Base-by-base conservation (phyloP, 768 basidiomycete species). In the Phylloporus sp. region DNA sequence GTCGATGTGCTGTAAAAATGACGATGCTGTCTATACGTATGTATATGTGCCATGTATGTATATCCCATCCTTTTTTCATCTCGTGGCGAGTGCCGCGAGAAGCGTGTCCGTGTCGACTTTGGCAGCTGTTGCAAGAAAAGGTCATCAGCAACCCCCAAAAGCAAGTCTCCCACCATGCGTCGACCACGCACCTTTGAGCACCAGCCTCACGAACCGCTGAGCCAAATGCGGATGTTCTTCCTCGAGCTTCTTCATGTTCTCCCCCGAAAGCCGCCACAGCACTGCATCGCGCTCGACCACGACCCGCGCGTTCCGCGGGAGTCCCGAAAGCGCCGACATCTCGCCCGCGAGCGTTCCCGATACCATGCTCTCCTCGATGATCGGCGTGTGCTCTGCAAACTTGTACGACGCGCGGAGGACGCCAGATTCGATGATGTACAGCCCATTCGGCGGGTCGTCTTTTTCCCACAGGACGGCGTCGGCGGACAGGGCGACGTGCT, bases 341-440 rank as follows among this genome's bases (percentile, higher is more conserved):
- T 97, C 95, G 1, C 95, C 95, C 9, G 94, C 90, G 3, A 97
- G 70, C 0, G 92, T 91, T 3, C 93, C 94, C 4, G 90, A 81
- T 0, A 94, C 90, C 92, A 95, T 95, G 2, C 86, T 89, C 68
- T 95, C 92, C 58, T 88, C 84, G 39, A 91, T 81, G 6, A 68
- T 63, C 21, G 78, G 76, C 6, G 78, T 69, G 53, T 86, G 79
- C 39, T 81, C 81, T 3, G 80, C 81, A 60, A 92, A 94, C 36
- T 71, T 66, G 67, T 97, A 98, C 17, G 76, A 77, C 0, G 94
- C 95, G 9, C 88, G 75, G 26, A 99, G 72, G 26, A 91, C 79
- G 8, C 95, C 95, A 0, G 82, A 77, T 56, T 96, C 85, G 54
- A 99, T 82, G 57, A 98, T 75, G 69, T 94, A 97, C 22, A 97